phyloP scores from a whole-genome alignment of 108 stramenopile species.

The Nitzschia palea region DNA sequence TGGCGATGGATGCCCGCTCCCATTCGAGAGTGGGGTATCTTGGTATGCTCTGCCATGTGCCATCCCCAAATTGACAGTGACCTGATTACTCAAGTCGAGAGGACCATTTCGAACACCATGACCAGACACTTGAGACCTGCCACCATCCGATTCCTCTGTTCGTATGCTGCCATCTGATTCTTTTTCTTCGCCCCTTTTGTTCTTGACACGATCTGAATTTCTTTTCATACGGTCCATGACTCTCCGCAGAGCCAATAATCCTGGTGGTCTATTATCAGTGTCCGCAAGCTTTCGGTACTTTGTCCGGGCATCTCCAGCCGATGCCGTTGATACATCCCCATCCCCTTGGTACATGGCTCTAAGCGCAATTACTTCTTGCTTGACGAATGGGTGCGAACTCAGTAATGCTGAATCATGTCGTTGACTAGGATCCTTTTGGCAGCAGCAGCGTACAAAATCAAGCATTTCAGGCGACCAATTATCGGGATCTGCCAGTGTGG shows the following conservation, averaged over 20 bases:
- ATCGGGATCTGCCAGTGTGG: constrained; percentile 86
- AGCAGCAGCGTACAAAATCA: constrained; percentile 87
- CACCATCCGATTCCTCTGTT: constrained; percentile 18
- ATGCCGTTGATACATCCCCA: constrained; percentile 36
- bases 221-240: constrained; percentile 72
- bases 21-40: constrained; percentile 6
- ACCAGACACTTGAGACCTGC: not conserved
- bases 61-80: constrained; percentile 18
- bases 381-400: constrained; percentile 78
- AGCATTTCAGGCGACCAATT: constrained; percentile 90
- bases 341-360: constrained; percentile 84
- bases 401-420: constrained; percentile 79
- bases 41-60: not conserved
- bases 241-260: constrained; percentile 63
- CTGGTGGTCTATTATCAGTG: constrained; percentile 42
- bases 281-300: constrained; percentile 53
- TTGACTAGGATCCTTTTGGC: constrained; percentile 85
- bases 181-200: constrained; percentile 37
- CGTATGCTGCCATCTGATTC: constrained; percentile 4
- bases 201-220: constrained; percentile 52
- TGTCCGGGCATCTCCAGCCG: constrained; percentile 34
- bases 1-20: not conserved
- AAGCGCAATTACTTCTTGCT: constrained; percentile 78
- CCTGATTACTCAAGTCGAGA: constrained; percentile 34
- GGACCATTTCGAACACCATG: constrained; percentile 10